phyloP scores from a whole-genome alignment of 2,329 filamentous ascomycete species.

The Colletotrichum shisoi region DNA sequence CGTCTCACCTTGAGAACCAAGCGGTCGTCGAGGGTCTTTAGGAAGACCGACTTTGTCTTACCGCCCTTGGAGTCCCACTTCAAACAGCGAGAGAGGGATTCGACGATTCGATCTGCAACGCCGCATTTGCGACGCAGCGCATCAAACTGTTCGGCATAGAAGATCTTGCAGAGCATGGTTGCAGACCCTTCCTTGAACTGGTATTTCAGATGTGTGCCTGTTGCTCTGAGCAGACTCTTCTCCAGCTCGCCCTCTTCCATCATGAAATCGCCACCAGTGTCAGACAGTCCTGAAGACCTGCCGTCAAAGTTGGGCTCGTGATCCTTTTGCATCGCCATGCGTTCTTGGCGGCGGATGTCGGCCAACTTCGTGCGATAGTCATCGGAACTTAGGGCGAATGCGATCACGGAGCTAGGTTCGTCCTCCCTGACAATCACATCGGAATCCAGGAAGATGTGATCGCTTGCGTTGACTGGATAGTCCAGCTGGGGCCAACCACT shows the following conservation, averaged over 20 bases:
- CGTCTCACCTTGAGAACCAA: conserved; percentile 78
- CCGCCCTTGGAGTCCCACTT: conserved; percentile 99
- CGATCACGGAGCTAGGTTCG: conserved; percentile 94
- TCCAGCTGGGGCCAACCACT: conserved; percentile 93
- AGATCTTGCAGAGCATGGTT: conserved; percentile 96
- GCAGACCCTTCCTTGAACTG: conserved; percentile 94
- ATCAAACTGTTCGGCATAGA: conserved; percentile 98
- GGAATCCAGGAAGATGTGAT: conserved; percentile 96
- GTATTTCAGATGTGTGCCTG: conserved; percentile 93
- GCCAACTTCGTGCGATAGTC: conserved; percentile 85
- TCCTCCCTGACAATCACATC: conserved; percentile 98
- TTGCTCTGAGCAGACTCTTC: conserved; percentile 81
- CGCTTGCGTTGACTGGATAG: conserved; percentile 85
- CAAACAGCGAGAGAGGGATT: conserved; percentile 91
- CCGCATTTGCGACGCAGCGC: conserved; percentile 92
- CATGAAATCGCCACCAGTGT: conserved; percentile 49
- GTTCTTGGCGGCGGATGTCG: conserved; percentile 57
- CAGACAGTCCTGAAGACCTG: conserved; percentile 47
- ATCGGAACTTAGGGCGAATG: conserved; percentile 85
- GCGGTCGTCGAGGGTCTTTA: conserved; percentile 94
- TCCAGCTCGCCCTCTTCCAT: conserved; percentile 78
- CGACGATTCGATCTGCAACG: conserved; percentile 90
- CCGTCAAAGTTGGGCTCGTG: conserved; percentile 43
- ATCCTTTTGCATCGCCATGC: conserved; percentile 40
- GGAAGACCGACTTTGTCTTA: conserved; percentile 95